A percentile compares a stretch with the other conserved stretches of the same genome.
Evolutionary conservation across 306 rosid species (phyloP).

Genomic region (Vigna angularis): DNA sequence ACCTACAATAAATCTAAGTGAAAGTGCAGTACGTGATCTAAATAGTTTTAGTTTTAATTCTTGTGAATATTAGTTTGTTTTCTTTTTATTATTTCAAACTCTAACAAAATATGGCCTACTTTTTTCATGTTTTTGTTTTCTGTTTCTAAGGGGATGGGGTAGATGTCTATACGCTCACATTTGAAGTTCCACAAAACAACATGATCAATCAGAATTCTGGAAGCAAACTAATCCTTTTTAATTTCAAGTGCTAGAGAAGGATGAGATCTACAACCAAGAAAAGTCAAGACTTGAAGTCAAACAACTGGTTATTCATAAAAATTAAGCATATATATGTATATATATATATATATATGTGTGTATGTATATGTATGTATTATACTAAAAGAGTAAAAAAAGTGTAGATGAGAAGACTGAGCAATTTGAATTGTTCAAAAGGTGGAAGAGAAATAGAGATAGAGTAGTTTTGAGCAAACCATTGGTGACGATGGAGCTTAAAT

Average conservation of each 20-base stretch:
- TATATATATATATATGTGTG: too few species aligned
- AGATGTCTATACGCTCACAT: neutral
- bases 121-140: neutral
- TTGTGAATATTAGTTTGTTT: conserved; percentile 8
- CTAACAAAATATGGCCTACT: neutral
- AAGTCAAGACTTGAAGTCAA: conserved; percentile 33
- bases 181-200: conserved; percentile 5
- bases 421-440: conserved; percentile 32
- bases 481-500: conserved; percentile 36
- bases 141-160: neutral
- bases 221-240: conserved; percentile 5
- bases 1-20: conserved; percentile 22
- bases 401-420: conserved; percentile 2
- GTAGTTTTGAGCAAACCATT: conserved; percentile 44
- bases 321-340: neutral
- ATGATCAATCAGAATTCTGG: neutral
- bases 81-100: neutral
- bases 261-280: conserved; percentile 39
- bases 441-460: conserved; percentile 31
- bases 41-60: neutral
- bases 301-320: conserved; percentile 23
- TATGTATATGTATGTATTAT: too few species aligned
- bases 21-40: conserved; percentile 20
- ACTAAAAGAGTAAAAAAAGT: neutral
- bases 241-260: conserved; percentile 19